Percentiles rank a stretch among this genome's conserved stretches.
These are phyloP conservation scores for Cryptosporidium sp. DNA, from an alignment of 169 alveolate species.

Conservation along the genomic window DNA sequence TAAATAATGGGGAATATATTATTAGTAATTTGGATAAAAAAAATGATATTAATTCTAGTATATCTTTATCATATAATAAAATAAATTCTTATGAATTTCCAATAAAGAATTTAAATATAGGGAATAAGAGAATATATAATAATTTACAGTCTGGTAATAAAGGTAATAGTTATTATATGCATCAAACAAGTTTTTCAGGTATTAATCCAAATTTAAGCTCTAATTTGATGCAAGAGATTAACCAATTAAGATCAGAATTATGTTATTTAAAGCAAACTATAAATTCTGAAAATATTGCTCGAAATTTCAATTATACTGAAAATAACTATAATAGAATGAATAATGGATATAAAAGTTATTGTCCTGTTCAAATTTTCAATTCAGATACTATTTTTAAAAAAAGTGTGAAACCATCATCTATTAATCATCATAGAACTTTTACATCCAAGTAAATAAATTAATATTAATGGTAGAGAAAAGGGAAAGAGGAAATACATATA, in stretches of 20 bases:
- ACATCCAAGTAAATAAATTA: slow-evolving; percentile 12
- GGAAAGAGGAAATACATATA: neutral
- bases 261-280: slow-evolving; percentile 19
- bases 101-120: neutral
- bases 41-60: too few species aligned
- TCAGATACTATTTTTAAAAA: slow-evolving; percentile 32
- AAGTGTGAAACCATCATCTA: slow-evolving; percentile 13
- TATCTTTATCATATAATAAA: neutral
- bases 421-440: slow-evolving; percentile 36
- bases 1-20: neutral
- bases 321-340: neutral
- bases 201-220: neutral
- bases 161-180: neutral
- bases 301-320: neutral
- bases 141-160: neutral
- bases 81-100: neutral
- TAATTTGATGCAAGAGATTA: slow-evolving; percentile 38
- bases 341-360: neutral
- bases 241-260: slow-evolving; percentile 30
- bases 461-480: neutral
- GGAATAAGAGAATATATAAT: slow-evolving; percentile 2
- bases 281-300: neutral
- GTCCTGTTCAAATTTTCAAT: slow-evolving; percentile 29
- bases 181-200: neutral
- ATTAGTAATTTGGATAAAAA: neutral